These are phyloP conservation scores for Taxillus chinensis DNA, from an alignment of 164 flowering plant species.

Conservation along the genomic window DNA sequence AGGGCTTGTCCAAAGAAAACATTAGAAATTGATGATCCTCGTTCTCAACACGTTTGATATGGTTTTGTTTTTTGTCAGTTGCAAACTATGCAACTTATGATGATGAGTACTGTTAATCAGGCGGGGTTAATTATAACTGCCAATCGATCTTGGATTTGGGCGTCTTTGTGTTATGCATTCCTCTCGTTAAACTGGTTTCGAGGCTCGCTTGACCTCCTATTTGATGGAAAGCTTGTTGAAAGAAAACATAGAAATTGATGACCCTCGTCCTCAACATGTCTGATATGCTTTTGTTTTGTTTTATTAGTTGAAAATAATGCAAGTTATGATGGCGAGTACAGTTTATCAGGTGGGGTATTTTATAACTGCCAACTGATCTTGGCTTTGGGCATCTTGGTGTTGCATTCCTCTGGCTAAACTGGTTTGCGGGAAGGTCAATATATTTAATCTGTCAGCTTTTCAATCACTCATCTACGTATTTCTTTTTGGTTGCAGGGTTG, in stretches of 20 bases:
- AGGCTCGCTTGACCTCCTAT: neutral
- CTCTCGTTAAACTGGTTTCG: neutral
- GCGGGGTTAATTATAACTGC: neutral
- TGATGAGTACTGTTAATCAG: slow-evolving; percentile 15
- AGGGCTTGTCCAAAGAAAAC: no score
- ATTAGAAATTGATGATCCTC: neutral
- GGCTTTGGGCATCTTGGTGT: neutral
- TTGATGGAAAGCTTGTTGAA: no score
- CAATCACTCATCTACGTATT: slow-evolving; percentile 3
- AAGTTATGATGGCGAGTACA: slow-evolving; percentile 15
- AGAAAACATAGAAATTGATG: neutral
- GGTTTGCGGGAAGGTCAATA: no score
- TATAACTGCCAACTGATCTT: neutral
- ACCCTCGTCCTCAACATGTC: neutral
- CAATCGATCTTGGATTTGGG: neutral
- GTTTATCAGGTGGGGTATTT: neutral
- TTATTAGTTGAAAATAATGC: slow-evolving; percentile 11
- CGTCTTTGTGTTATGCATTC: neutral
- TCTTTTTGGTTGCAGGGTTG: slow-evolving; percentile 39
- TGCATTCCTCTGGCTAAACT: neutral
- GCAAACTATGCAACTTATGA: neutral
- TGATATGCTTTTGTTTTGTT: slow-evolving; percentile 20
- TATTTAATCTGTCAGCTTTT: neutral
- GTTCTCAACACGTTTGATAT: neutral
- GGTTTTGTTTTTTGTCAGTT: slow-evolving; percentile 24